Conservation (phyloP, 2,329 filamentous ascomycete genomes). For the Coleophoma cylindrospora region DNA sequence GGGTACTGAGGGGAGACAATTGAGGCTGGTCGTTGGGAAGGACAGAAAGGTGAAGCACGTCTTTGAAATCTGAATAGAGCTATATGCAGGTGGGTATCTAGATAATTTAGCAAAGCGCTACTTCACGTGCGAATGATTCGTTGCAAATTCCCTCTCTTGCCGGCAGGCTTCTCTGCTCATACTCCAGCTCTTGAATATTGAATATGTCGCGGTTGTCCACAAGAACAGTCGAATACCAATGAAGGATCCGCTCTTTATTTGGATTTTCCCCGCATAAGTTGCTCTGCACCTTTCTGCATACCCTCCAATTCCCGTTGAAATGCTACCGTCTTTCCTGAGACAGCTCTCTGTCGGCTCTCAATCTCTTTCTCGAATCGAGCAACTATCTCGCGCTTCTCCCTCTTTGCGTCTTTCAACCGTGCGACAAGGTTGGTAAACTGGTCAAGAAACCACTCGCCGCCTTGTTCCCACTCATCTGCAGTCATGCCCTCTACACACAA, state of each 20-base stretch:
- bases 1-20: constrained; percentile 35
- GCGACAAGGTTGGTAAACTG: constrained; percentile 17
- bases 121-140: too few relatives aligned
- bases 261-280: constrained; percentile 4
- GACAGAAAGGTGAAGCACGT: constrained; percentile 37
- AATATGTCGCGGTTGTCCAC: too few relatives aligned
- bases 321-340: constrained; percentile 14
- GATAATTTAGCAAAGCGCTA: background rate
- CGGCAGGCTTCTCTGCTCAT: too few relatives aligned
- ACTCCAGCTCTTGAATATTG: too few relatives aligned
- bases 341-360: constrained; percentile 17
- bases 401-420: constrained; percentile 16
- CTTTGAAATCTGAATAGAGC: constrained; percentile 16
- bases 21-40: constrained; percentile 42
- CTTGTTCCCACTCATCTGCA: constrained; percentile 24
- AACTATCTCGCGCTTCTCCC: constrained; percentile 17
- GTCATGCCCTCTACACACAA: constrained; percentile 18
- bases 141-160: too few relatives aligned
- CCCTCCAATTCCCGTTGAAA: constrained; percentile 17
- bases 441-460: constrained; percentile 24
- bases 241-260: too few relatives aligned
- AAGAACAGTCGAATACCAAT: too few relatives aligned
- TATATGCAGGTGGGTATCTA: constrained; percentile 16
- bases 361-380: constrained; percentile 20
- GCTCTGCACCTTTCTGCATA: constrained; percentile 20